Evolutionary conservation across 2,329 filamentous ascomycete species (phyloP).

Genomic region (Aspergillus thermomutatus): DNA sequence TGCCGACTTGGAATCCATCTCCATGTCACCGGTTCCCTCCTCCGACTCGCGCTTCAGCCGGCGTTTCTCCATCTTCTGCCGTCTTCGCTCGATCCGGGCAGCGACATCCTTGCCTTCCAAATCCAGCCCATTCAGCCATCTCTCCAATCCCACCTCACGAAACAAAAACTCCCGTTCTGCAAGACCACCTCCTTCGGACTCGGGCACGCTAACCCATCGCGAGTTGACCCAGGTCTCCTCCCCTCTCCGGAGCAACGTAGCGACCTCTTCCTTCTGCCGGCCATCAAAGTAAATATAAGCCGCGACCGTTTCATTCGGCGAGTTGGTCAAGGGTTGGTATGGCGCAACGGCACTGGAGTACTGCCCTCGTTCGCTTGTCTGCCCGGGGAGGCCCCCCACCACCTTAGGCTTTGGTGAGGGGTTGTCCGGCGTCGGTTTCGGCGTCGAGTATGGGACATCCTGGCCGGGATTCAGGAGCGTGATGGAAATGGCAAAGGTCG

Average conservation of each 20-base stretch:
- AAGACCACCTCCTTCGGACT: constrained; percentile 85
- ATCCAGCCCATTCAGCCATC: constrained; percentile 94
- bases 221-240: constrained; percentile 99
- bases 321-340: constrained; percentile 89
- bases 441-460: constrained; percentile 87
- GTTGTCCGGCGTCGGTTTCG: constrained; percentile 71
- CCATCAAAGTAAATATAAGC: constrained; percentile 99
- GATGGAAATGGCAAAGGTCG: constrained; percentile 97
- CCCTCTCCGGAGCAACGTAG: constrained; percentile 82
- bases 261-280: constrained; percentile 91
- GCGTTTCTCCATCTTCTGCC: constrained; percentile 74
- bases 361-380: constrained; percentile 50
- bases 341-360: constrained; percentile 64
- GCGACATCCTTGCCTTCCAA: constrained; percentile 89
- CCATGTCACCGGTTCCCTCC: constrained; percentile 53
- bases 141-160: constrained; percentile 90
- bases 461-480: constrained; percentile 86
- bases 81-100: constrained; percentile 66
- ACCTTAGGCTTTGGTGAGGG: constrained; percentile 78
- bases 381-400: constrained; percentile 67
- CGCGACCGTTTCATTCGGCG: constrained; percentile 93
- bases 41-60: constrained; percentile 68
- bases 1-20: constrained; percentile 32
- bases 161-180: constrained; percentile 97
- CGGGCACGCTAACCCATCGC: constrained; percentile 91